Evolutionary conservation across 202 grass and related monocot genomes (phyloP).

Genomic region (Cymbopogon flexuosus): DNA sequence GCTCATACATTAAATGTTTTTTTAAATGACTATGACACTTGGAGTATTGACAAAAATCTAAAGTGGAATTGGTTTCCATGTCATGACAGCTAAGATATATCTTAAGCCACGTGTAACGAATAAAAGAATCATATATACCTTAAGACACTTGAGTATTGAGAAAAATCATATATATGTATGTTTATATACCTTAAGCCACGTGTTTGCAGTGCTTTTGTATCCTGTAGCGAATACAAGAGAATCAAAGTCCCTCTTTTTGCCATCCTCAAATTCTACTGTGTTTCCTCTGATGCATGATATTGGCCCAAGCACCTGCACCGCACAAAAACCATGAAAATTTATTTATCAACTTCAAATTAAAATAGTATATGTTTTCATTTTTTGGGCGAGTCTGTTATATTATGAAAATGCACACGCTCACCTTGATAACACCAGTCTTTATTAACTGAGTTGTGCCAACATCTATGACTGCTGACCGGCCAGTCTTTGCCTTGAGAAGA

Average conservation of each 20-base stretch:
- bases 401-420: not conserved
- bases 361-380: not conserved
- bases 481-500: constrained; percentile 41
- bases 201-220: constrained; percentile 43
- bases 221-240: constrained; percentile 47
- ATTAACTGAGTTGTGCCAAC: constrained; percentile 57
- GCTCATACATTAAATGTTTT: not conserved
- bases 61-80: not conserved
- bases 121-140: too few relatives aligned
- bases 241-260: constrained; percentile 26
- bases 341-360: not conserved
- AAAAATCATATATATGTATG: too few relatives aligned
- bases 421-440: constrained; percentile 49
- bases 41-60: not conserved
- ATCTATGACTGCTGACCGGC: constrained; percentile 55
- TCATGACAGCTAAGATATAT: not conserved
- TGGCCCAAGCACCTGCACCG: constrained; percentile 37
- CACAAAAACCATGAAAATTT: not conserved
- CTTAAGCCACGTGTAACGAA: too few relatives aligned
- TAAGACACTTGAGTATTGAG: too few relatives aligned
- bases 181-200: constrained; percentile 53
- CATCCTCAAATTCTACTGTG: constrained; percentile 38
- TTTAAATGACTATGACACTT: not conserved
- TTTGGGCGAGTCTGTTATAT: not conserved
- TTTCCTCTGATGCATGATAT: constrained; percentile 32